Percentiles rank a stretch among this genome's conserved stretches.
Conservation (phyloP, 1,284 basidiomycete species). For the Apiotrichum montevideense region DNA sequence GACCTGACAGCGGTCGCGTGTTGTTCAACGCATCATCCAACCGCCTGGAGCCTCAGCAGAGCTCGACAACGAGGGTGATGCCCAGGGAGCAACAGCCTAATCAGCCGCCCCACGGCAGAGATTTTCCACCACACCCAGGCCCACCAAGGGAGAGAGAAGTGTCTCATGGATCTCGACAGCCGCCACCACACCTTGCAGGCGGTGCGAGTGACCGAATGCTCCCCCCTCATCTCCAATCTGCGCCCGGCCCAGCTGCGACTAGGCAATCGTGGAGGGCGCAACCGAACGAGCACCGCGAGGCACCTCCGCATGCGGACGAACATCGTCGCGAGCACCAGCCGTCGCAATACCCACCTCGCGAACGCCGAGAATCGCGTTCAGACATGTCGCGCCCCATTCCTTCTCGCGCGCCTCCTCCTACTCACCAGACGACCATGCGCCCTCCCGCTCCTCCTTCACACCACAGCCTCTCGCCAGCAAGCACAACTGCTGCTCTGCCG, state of each 20-base stretch:
- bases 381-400: not conserved
- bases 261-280: constrained; percentile 21
- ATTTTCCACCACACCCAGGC: constrained; percentile 5
- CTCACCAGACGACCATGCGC: not conserved
- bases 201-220: constrained; percentile 20
- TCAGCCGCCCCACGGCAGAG: not conserved
- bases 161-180: constrained; percentile 8
- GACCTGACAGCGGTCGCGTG: constrained; percentile 47
- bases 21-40: constrained; percentile 89
- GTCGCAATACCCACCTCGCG: constrained; percentile 40
- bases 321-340: not conserved
- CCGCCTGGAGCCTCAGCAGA: constrained; percentile 58
- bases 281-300: constrained; percentile 45
- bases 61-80: constrained; percentile 43
- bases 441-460: not conserved
- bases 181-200: constrained; percentile 19
- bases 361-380: constrained; percentile 1
- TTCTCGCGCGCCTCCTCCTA: not conserved
- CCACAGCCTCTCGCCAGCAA: not conserved
- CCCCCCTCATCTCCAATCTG: constrained; percentile 35
- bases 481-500: not conserved
- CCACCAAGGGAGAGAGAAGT: not conserved
- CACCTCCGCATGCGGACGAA: constrained; percentile 33
- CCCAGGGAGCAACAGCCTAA: constrained; percentile 10
- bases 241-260: constrained; percentile 4